Percentiles rank a stretch among this genome's conserved stretches.
These are phyloP conservation scores for Penicillium hesseltinei DNA, from an alignment of 2,329 filamentous ascomycete species.

Conservation along the genomic window DNA sequence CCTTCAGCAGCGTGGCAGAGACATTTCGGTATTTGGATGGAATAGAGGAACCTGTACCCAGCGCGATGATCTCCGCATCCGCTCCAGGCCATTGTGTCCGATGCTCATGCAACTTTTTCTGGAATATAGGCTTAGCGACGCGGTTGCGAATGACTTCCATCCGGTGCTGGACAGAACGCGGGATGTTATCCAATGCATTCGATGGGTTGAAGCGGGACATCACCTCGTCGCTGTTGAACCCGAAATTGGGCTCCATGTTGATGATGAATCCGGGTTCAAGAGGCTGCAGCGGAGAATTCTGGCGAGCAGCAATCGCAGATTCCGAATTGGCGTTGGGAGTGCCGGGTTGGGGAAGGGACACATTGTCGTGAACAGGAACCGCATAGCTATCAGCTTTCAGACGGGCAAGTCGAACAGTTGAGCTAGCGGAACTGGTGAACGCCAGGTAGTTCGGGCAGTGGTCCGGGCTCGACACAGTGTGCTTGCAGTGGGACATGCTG, in stretches of 20 bases:
- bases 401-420: constrained; percentile 66
- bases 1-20: constrained; percentile 77
- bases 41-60: constrained; percentile 86
- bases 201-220: constrained; percentile 28
- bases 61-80: constrained; percentile 77
- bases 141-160: constrained; percentile 28
- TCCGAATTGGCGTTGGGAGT: constrained; percentile 20
- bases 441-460: constrained; percentile 72
- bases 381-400: constrained; percentile 74
- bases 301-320: constrained; percentile 9
- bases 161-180: constrained; percentile 31
- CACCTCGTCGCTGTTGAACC: constrained; percentile 32
- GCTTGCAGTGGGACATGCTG: constrained; percentile 60
- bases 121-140: constrained; percentile 29
- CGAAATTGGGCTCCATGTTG: constrained; percentile 48
- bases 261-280: constrained; percentile 46
- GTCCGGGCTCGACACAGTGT: constrained; percentile 75
- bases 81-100: constrained; percentile 67
- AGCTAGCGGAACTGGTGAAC: constrained; percentile 63
- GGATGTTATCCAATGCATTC: constrained; percentile 24
- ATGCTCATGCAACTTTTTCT: constrained; percentile 41
- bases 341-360: constrained; percentile 41
- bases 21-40: constrained; percentile 97
- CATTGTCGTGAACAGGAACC: constrained; percentile 65
- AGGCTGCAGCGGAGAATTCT: constrained; percentile 28